phyloP scores from a whole-genome alignment of 768 basidiomycete genomes.

The Naganishia onofrii region DNA sequence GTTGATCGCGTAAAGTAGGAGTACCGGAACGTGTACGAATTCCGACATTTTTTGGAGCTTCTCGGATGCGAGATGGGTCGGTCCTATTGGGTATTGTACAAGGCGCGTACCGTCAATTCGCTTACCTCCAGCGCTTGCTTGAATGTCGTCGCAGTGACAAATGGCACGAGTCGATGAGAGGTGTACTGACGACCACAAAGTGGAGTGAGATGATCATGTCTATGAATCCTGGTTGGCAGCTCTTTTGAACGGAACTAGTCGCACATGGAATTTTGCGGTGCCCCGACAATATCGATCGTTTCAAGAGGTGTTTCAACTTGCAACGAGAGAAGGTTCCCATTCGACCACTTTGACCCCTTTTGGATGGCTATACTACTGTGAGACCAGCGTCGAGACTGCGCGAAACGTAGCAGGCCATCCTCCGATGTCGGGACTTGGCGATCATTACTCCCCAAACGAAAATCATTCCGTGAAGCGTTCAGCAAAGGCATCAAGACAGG shows the following conservation, averaged over 20 bases:
- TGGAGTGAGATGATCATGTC: too few species aligned
- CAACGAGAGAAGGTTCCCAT: background rate
- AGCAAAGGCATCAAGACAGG: too few species aligned
- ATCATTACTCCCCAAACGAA: too few species aligned
- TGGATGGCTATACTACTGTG: too few species aligned
- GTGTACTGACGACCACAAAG: background rate
- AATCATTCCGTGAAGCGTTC: too few species aligned
- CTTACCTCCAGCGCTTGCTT: background rate
- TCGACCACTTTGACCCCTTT: background rate
- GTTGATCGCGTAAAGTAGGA: slow-evolving; percentile 17
- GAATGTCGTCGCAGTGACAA: background rate
- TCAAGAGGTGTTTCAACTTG: background rate
- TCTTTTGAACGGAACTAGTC: background rate
- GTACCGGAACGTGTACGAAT: slow-evolving; percentile 10
- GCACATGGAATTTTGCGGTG: background rate
- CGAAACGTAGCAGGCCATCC: too few species aligned
- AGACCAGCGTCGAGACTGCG: too few species aligned
- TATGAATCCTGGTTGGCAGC: background rate
- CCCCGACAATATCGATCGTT: slow-evolving; percentile 1
- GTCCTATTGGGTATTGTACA: background rate
- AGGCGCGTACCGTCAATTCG: background rate
- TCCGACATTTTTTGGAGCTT: background rate
- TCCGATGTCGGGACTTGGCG: too few species aligned
- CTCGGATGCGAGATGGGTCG: background rate
- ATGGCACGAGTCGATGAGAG: background rate